Evolutionary conservation across 2,329 filamentous ascomycete genomes (phyloP).

Genomic region (Botrytis galanthina): DNA sequence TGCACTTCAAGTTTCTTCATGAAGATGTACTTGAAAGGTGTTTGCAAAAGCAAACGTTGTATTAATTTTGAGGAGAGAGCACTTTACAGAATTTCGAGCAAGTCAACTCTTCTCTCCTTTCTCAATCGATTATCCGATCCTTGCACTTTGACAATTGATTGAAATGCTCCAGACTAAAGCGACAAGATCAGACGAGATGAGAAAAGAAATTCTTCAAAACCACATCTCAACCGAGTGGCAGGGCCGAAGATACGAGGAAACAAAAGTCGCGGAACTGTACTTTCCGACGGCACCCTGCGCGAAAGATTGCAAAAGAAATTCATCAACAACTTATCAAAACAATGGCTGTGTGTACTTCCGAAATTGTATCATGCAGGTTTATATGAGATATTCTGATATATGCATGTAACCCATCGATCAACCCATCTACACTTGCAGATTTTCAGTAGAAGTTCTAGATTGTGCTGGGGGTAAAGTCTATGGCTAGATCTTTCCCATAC

Average conservation of each 20-base stretch:
- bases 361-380: background rate
- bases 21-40: background rate
- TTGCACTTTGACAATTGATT: background rate
- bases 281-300: background rate
- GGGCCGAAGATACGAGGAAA: background rate
- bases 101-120: background rate
- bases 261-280: background rate
- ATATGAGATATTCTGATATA: background rate
- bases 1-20: background rate
- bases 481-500: background rate
- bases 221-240: background rate
- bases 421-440: conserved; percentile 6
- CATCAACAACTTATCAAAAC: background rate
- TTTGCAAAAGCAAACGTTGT: background rate
- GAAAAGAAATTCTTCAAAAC: background rate
- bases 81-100: background rate
- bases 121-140: background rate
- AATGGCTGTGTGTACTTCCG: background rate
- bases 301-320: background rate
- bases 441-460: background rate
- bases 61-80: background rate
- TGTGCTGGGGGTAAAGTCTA: background rate
- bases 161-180: background rate
- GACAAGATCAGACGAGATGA: background rate
- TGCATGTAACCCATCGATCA: conserved; percentile 9